Base-by-base conservation (phyloP, 2,329 filamentous ascomycete genomes). In the Ceratocystis colombiana region DNA sequence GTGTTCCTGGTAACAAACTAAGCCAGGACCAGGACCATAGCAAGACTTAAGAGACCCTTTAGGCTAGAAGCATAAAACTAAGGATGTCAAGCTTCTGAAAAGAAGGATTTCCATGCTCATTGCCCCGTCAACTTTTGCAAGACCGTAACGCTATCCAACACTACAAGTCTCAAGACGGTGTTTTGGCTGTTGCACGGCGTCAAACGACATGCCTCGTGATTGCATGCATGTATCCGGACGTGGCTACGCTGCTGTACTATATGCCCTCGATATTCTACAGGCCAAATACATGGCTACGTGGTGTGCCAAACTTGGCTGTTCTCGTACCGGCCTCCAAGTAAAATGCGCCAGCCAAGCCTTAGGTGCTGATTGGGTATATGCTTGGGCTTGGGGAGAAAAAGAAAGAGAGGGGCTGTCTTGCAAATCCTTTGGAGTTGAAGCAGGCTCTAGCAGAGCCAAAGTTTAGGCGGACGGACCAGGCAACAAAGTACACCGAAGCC, bases 271-370 rank as follows among this genome's bases (percentile, higher is more conserved):
- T 22, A 28, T 17, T 57, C 22, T 30, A 57, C 53, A 57, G 33
- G 33, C 8, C 33, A 10, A 37, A 37, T 22, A 48, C 46, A 48
- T 48, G 46, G 15, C 15, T 8, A 48, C 46, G 15, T 57, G 53
- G 22, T 20, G 8, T 57, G 20, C 20, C 41, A 28, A 20, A 25
- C 22, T 37, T 6, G 33, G 33, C 5, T 46, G 7, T 22, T 48
- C 50, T 59, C 63, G 63, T 64, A 64, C 37, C 50, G 30, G 50
- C 12, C n/a, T 55, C 33, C 63, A 20, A 45, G 63, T 57, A 57
- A 22, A 55, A 44, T 45, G 17, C 28, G n/a, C 41, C n/a, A 33
- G 44, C 20, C 33, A 44, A 44, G 30, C 33, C 33, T 44, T 25
- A 7, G 20, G 25, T 28, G 10, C 22, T 25, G 12, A 6, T 25